Conservation (phyloP, 305 asterid genomes). For the Ajuga reptans region DNA sequence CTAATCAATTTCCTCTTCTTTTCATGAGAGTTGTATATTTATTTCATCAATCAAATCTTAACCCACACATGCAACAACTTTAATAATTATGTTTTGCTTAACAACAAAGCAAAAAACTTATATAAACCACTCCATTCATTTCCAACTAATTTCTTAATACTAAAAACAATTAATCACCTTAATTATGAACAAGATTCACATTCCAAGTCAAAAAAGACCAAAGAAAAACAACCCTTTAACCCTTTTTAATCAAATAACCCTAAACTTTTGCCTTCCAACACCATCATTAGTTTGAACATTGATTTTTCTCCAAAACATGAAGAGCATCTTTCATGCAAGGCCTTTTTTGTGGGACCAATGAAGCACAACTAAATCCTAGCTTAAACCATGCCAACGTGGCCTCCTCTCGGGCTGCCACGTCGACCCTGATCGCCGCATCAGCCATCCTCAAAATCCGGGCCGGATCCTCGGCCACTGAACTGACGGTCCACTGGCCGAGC, state of each 20-base stretch:
- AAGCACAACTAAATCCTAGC: conserved; percentile 77
- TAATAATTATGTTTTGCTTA: conserved; percentile 37
- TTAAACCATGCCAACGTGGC: conserved; percentile 58
- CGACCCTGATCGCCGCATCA: conserved; percentile 55
- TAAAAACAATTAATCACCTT: conserved; percentile 17
- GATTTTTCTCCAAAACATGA: conserved; percentile 53
- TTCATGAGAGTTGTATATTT: not conserved
- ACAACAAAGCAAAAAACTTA: conserved; percentile 34
- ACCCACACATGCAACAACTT: conserved; percentile 24
- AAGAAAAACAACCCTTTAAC: conserved; percentile 22
- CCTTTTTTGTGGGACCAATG: conserved; percentile 74
- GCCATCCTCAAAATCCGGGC: conserved; percentile 50
- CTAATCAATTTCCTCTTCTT: conserved; percentile 5
- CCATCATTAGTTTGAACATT: conserved; percentile 35
- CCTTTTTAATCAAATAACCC: conserved; percentile 21
- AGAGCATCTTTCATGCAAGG: conserved; percentile 83
- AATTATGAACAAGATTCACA: conserved; percentile 36
- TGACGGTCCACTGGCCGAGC: conserved; percentile 46
- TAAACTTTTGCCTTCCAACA: conserved; percentile 23
- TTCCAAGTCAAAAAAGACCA: conserved; percentile 36
- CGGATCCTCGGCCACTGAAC: conserved; percentile 36
- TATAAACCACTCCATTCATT: conserved; percentile 15
- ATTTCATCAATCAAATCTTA: conserved; percentile 18
- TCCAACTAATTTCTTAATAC: conserved; percentile 13
- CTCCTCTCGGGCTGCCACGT: conserved; percentile 52